Conservation (phyloP, 768 basidiomycete species). For the Amanita rubescens region DNA sequence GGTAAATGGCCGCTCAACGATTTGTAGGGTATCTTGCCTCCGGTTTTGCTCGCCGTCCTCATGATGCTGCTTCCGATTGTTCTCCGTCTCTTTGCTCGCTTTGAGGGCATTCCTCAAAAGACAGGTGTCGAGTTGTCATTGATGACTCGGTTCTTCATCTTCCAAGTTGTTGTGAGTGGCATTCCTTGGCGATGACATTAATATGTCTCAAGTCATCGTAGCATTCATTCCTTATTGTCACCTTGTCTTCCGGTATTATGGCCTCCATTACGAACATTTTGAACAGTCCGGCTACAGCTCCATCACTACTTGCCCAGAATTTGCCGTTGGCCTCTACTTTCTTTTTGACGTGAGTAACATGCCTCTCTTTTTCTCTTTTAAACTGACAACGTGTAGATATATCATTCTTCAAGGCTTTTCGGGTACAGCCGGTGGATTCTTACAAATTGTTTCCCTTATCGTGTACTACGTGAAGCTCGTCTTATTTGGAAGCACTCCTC, state of each 20-base stretch:
- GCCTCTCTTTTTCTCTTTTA: not conserved
- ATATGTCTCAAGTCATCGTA: slow-evolving; percentile 22
- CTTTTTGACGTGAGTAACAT: slow-evolving; percentile 69
- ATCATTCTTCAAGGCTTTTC: slow-evolving; percentile 76
- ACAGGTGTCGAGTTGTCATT: slow-evolving; percentile 82
- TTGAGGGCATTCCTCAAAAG: slow-evolving; percentile 86
- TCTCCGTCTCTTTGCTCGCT: slow-evolving; percentile 67
- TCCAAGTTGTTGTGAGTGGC: slow-evolving; percentile 78
- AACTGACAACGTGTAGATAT: slow-evolving; percentile 35
- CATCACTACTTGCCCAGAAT: slow-evolving; percentile 65
- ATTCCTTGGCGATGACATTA: not conserved
- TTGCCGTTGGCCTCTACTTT: slow-evolving; percentile 83
- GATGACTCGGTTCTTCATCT: slow-evolving; percentile 89
- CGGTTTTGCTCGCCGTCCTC: slow-evolving; percentile 80
- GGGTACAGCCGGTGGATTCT: slow-evolving; percentile 71
- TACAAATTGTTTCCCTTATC: slow-evolving; percentile 65
- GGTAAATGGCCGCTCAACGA: not conserved
- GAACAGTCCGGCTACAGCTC: slow-evolving; percentile 61
- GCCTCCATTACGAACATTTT: slow-evolving; percentile 57
- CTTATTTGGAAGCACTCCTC: slow-evolving; percentile 83
- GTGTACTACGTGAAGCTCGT: slow-evolving; percentile 90
- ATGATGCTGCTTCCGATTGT: slow-evolving; percentile 85
- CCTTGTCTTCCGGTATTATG: slow-evolving; percentile 77
- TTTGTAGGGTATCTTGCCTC: slow-evolving; percentile 73
- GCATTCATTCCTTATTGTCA: slow-evolving; percentile 93